Percentiles rank a stretch among this genome's conserved stretches.
phyloP scores from a whole-genome alignment of 192 early-diverging fungal species.

The Geranomyces michiganensis region DNA sequence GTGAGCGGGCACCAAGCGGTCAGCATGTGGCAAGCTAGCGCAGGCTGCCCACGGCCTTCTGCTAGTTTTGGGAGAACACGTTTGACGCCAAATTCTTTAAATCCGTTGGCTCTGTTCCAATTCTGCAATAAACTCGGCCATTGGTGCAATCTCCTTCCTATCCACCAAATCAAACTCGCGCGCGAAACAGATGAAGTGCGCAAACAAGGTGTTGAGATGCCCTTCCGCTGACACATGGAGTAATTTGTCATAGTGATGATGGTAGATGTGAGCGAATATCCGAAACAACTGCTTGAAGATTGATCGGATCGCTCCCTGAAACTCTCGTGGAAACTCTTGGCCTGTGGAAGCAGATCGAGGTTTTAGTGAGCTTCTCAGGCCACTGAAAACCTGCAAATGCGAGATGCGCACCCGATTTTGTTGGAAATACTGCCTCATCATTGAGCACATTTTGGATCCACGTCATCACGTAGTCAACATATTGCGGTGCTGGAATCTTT shows the following conservation, averaged over 20 bases:
- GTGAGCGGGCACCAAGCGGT: too few relatives aligned
- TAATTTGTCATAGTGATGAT: slow-evolving; percentile 85
- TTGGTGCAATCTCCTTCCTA: slow-evolving; percentile 82
- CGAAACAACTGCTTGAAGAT: slow-evolving; percentile 88
- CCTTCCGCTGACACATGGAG: slow-evolving; percentile 80
- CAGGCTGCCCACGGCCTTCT: too few relatives aligned
- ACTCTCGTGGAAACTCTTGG: slow-evolving; percentile 86
- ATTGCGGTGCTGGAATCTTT: slow-evolving; percentile 91
- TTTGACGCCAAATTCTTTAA: not conserved
- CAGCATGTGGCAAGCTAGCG: too few relatives aligned
- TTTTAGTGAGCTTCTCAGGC: not conserved
- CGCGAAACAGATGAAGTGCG: slow-evolving; percentile 91
- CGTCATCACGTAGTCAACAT: slow-evolving; percentile 90
- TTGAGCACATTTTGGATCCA: slow-evolving; percentile 84
- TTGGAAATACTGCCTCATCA: slow-evolving; percentile 92
- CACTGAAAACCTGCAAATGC: not conserved
- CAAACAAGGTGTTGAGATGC: slow-evolving; percentile 95
- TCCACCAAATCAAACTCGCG: slow-evolving; percentile 93
- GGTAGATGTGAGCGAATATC: slow-evolving; percentile 93
- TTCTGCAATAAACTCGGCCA: slow-evolving; percentile 73
- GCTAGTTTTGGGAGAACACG: too few relatives aligned
- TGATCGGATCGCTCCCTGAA: slow-evolving; percentile 63
- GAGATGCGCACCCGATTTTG: slow-evolving; percentile 72
- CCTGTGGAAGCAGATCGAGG: not conserved
- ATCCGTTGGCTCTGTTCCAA: slow-evolving; percentile 33